Evolutionary conservation across 345 rosid species (phyloP).

Genomic region (Eucalyptus erythrocorys): DNA sequence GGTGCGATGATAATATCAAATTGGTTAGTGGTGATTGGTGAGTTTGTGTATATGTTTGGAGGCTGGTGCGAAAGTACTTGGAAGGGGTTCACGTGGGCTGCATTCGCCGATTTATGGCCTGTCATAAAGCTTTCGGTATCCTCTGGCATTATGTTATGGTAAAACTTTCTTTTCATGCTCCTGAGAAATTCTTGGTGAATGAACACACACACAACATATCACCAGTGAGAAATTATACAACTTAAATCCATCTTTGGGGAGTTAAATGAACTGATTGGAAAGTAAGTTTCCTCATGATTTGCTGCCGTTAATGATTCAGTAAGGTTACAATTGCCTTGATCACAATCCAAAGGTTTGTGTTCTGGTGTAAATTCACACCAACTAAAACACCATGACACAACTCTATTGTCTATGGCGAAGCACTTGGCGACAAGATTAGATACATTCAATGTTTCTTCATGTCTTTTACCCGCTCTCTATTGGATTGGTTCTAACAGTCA

Average conservation of each 20-base stretch:
- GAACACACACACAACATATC: not conserved
- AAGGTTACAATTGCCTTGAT: not conserved
- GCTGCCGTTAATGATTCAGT: not conserved
- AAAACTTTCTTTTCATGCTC: not conserved
- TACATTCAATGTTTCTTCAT: not conserved
- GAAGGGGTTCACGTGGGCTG: constrained; percentile 4
- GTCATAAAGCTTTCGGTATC: constrained; percentile 28
- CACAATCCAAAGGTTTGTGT: not conserved
- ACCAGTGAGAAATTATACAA: not conserved
- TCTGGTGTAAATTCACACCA: not conserved
- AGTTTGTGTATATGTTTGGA: constrained; percentile 21
- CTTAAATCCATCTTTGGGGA: not conserved
- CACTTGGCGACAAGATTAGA: not conserved
- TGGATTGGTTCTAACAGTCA: not conserved
- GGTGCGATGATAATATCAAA: constrained; percentile 24
- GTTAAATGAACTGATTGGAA: not conserved
- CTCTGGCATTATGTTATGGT: constrained; percentile 21
- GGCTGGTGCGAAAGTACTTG: constrained; percentile 8
- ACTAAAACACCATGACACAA: not conserved
- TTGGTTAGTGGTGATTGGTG: constrained; percentile 28
- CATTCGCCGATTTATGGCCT: constrained; percentile 21
- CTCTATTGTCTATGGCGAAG: not conserved
- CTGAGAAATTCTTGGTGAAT: not conserved
- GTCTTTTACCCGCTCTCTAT: not conserved
- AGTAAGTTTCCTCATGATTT: not conserved